Evolutionary conservation across 768 basidiomycete species (phyloP).

Genomic region (Pleurotus ostreatus): DNA sequence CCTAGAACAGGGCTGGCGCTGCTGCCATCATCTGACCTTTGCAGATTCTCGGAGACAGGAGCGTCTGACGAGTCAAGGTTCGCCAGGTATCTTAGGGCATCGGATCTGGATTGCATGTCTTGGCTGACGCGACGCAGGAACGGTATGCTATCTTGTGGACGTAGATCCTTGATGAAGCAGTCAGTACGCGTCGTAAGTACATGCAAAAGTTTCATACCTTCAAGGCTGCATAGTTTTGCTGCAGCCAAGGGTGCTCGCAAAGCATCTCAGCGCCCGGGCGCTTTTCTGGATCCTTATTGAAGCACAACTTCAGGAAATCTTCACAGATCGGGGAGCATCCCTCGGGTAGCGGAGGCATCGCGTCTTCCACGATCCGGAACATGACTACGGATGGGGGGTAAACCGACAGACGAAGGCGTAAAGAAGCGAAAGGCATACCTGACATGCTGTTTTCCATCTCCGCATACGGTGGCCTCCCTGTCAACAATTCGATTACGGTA

Average conservation of each 20-base stretch:
- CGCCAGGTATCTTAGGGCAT: slow-evolving; percentile 51
- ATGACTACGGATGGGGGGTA: slow-evolving; percentile 55
- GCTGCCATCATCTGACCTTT: slow-evolving; percentile 29
- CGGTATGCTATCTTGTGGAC: slow-evolving; percentile 92
- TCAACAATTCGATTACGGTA: slow-evolving; percentile 91
- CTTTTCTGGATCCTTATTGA: slow-evolving; percentile 78
- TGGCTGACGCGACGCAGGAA: slow-evolving; percentile 89
- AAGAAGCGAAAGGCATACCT: slow-evolving; percentile 40
- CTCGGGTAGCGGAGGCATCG: slow-evolving; percentile 81
- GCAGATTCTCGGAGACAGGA: slow-evolving; percentile 32
- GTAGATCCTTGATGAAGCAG: slow-evolving; percentile 52
- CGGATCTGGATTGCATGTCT: slow-evolving; percentile 69
- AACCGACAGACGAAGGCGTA: no score
- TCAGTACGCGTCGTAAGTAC: not conserved
- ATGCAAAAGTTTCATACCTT: slow-evolving; percentile 47
- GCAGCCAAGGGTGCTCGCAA: slow-evolving; percentile 91
- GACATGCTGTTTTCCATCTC: slow-evolving; percentile 90
- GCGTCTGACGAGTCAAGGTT: slow-evolving; percentile 41
- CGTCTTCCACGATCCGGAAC: slow-evolving; percentile 96
- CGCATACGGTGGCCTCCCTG: slow-evolving; percentile 87
- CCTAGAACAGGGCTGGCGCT: slow-evolving; percentile 33
- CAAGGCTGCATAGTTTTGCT: slow-evolving; percentile 71
- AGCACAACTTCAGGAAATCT: slow-evolving; percentile 84
- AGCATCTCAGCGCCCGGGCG: slow-evolving; percentile 85
- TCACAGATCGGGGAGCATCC: slow-evolving; percentile 69